Base-by-base conservation (phyloP, 225 moss, liverwort and hornwort species). In the Sphagnum contortum region DNA sequence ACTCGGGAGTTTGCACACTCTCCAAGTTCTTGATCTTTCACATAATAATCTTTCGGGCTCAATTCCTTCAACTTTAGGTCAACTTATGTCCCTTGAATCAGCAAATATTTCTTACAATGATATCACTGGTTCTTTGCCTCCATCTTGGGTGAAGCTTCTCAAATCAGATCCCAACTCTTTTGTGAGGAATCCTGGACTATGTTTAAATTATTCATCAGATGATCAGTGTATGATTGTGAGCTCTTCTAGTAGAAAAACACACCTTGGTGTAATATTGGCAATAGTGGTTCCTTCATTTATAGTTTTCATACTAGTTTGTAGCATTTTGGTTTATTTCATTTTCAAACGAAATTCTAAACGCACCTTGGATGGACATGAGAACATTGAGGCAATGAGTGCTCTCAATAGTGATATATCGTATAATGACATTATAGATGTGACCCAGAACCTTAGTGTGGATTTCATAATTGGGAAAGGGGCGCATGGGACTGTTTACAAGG, bases 41-140 rank as follows among this genome's bases (percentile, higher is more conserved):
- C 2, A 79, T 10, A 84, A 85, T 59, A 57, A 72, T 52, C 79
- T 88, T 48, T 60, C 77, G 45, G 88, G 76, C n/a, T 44, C 5
- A 14, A 82, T 88, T 47, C 85, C 88, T 48, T 10, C 58, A 8
- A 59, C 65, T 3, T 69, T 87, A 48, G 81, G 75, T 51, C 59
- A 64, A 48, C 79, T 69, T 57, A 61, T 66, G 49, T 81, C 85
- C 48, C 74, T 84, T n/a, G 62, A 69, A 3, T 69, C 65, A 2
- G 72, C 79, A 6, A 87, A 87, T 50, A 60, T 87, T 50, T 87
- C 87, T 44, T 69, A 71, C 65, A 87, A 87, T 66, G 69, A 56
- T 14, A 57, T 88, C 64, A 62, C 66, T 53, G 84, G 84, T 9
- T 5, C 76, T 14, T 55, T 84, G 55, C 84, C 88, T 45, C 11